Evolutionary conservation across 164 flowering plant genomes (phyloP).

Genomic region (Dillenia turbinata): DNA sequence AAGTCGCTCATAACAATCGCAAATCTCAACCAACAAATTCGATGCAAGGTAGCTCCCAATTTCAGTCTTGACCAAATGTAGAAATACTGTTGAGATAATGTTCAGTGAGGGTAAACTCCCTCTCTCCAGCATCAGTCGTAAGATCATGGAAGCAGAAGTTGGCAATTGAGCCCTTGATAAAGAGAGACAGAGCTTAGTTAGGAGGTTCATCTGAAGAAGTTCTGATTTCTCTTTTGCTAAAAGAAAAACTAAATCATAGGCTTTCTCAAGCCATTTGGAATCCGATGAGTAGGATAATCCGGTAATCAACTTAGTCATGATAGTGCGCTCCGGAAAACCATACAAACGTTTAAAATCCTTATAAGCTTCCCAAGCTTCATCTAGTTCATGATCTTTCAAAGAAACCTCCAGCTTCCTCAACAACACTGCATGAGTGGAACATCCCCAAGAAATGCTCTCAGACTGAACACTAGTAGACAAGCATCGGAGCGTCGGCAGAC

Average conservation of each 20-base stretch:
- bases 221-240: conserved; percentile 35
- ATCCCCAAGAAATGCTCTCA: conserved; percentile 23
- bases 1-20: conserved; percentile 28
- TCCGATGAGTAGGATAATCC: conserved; percentile 56
- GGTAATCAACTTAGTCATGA: conserved; percentile 39
- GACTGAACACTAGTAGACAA: conserved; percentile 18
- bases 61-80: conserved; percentile 77
- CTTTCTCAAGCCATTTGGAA: conserved; percentile 45
- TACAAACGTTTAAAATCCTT: conserved; percentile 42
- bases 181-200: conserved; percentile 48
- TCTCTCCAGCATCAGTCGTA: conserved; percentile 53
- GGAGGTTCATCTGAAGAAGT: conserved; percentile 34
- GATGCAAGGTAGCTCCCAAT: conserved; percentile 60
- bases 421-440: conserved; percentile 34
- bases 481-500: not conserved
- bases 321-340: conserved; percentile 46
- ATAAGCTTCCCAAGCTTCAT: conserved; percentile 67
- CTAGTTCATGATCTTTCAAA: conserved; percentile 36
- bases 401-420: conserved; percentile 53
- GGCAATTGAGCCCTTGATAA: conserved; percentile 74
- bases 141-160: conserved; percentile 46
- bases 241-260: conserved; percentile 43
- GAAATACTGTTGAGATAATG: conserved; percentile 35
- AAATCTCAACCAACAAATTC: conserved; percentile 64
- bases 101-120: conserved; percentile 29